Evolutionary conservation across 202 grass and related monocot genomes (phyloP).

Genomic region (Schoenoplectus triqueter): DNA sequence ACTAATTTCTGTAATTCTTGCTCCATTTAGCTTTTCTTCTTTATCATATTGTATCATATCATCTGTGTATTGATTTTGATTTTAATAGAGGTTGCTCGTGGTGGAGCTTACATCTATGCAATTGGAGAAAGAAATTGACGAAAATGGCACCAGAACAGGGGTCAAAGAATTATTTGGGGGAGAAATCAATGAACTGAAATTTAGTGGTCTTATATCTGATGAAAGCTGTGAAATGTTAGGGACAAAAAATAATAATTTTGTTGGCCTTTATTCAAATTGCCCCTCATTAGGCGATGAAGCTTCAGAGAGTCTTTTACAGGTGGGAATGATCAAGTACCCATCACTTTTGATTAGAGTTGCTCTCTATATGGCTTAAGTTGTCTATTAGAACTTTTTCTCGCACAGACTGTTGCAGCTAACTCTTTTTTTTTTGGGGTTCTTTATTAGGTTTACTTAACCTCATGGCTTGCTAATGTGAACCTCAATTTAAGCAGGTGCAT

Average conservation of each 20-base stretch:
- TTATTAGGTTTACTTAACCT: constrained; percentile 71
- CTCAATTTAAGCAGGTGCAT: constrained; percentile 64
- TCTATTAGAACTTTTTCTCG: background rate
- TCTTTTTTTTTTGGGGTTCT: constrained; percentile 29
- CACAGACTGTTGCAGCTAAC: constrained; percentile 23
- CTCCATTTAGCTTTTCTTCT: constrained; percentile 27
- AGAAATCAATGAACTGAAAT: constrained; percentile 60
- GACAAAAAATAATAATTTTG: constrained; percentile 50
- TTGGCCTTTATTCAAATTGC: constrained; percentile 32
- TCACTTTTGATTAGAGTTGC: background rate
- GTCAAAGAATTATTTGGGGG: constrained; percentile 66
- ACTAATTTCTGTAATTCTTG: background rate
- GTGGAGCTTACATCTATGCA: constrained; percentile 58
- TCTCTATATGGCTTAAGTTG: constrained; percentile 8
- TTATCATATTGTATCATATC: constrained; percentile 1
- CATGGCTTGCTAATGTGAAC: constrained; percentile 77
- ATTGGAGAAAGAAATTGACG: constrained; percentile 48
- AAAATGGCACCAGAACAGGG: constrained; percentile 45
- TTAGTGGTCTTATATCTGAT: constrained; percentile 55
- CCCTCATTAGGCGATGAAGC: constrained; percentile 29
- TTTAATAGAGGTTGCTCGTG: constrained; percentile 62
- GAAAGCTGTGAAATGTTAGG: constrained; percentile 40
- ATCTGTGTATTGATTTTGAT: constrained; percentile 31
- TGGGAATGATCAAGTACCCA: constrained; percentile 31
- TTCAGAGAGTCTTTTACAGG: constrained; percentile 68